These are phyloP conservation scores for Linum trigynum DNA, from an alignment of 345 rosid species.

Conservation along the genomic window DNA sequence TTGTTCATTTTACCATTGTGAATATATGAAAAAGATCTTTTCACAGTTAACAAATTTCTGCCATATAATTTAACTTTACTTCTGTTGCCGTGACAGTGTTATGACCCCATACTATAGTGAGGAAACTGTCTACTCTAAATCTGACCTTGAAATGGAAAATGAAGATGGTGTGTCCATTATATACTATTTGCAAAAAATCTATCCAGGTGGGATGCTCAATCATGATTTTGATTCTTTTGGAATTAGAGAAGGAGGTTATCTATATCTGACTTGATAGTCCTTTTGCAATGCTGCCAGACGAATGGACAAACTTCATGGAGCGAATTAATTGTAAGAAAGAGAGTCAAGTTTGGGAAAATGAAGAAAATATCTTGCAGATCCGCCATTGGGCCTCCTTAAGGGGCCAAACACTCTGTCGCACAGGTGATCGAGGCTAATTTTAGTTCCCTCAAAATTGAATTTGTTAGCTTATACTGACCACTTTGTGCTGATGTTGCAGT, in stretches of 20 bases:
- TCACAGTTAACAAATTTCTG: neutral
- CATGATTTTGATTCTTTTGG: neutral
- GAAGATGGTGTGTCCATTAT: slow-evolving; percentile 10
- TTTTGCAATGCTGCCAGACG: neutral
- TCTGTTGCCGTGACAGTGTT: neutral
- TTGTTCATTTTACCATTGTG: neutral
- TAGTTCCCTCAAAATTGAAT: neutral
- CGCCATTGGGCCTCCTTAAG: slow-evolving; percentile 9
- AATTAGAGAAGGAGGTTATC: neutral
- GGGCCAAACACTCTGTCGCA: slow-evolving; percentile 4
- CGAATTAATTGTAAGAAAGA: slow-evolving; percentile 3
- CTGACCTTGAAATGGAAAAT: slow-evolving; percentile 6
- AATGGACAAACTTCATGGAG: slow-evolving; percentile 11
- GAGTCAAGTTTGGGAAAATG: neutral
- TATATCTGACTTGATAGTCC: neutral
- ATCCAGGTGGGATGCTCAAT: neutral
- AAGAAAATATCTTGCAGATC: neutral
- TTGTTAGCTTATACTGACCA: neutral
- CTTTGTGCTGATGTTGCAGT: neutral
- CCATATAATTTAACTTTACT: slow-evolving; percentile 12
- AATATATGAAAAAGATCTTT: neutral
- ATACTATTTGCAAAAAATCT: slow-evolving; percentile 9
- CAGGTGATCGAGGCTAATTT: slow-evolving; percentile 4
- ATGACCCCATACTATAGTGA: slow-evolving; percentile 8
- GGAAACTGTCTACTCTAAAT: neutral